Evolutionary conservation across 164 flowering plant genomes (phyloP), one percentile per base, ranked within the genome.

Genomic region (Nymphaea thermarum): DNA sequence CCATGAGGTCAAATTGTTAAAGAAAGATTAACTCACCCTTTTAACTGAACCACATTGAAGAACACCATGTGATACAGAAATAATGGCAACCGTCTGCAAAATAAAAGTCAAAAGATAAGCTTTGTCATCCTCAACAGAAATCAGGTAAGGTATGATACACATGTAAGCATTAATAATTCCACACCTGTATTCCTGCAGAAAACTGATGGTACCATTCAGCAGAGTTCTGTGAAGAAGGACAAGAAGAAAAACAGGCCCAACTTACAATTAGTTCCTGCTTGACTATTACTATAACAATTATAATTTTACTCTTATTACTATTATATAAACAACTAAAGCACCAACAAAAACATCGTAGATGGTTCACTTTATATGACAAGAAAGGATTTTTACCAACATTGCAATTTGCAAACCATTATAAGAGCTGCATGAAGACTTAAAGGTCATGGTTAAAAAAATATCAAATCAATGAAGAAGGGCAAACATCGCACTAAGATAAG

Each of bases 31-130:
- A 78, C 87, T 85, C 78, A 92, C 98, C 47, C 71, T 4, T 41
- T 75, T 70, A 51, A 75, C 79, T 62, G 96, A 90, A 74, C 93
- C 98, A 71, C 90, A 80, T 73, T 90, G 98, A 74, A 92, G 79
- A 65, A 90, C 96, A 44, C 98, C 98, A 80, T 88, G 90, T 53
- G 94, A 77, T 72, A 92, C 83, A 47, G 98, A 94, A 76, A 92
- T 79, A 47, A 87, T 91, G 2, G 87, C 89, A 81, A 92, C 69
- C 4, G 98, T 92, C 98, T 92, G 91, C 79, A 79, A 66, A 67
- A 42, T 42, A 80, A 43, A 71, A 18, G 65, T 3, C 11, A 43
- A 44, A 67, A 63, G 36, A 25, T 25, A 25, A 25, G 36, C 36
- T 25, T 25, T 25, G 36, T 25, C 36, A 25, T 25, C 36, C 36